These are phyloP conservation scores for Apiospora hydei DNA, from an alignment of 2,329 filamentous ascomycete species.

Conservation along the genomic window DNA sequence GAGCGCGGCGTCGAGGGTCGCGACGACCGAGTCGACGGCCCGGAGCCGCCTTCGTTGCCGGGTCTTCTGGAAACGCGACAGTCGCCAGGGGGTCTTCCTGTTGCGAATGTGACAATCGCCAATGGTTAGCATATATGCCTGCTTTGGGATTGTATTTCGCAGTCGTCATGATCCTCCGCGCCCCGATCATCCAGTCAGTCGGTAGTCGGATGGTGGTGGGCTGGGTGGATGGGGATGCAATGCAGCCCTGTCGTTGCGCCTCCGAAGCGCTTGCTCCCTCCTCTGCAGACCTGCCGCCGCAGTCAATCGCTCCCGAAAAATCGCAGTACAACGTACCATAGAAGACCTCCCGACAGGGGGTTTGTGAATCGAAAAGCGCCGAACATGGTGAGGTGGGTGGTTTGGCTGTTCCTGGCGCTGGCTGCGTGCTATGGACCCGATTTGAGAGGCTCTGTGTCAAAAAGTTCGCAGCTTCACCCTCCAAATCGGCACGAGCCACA, in stretches of 20 bases:
- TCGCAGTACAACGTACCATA: slow-evolving; percentile 66
- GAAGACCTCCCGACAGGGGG: slow-evolving; percentile 77
- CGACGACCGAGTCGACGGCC: slow-evolving; percentile 86
- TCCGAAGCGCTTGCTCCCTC: neutral
- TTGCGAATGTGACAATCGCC: slow-evolving; percentile 1
- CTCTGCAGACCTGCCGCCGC: neutral
- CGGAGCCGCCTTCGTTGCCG: slow-evolving; percentile 84
- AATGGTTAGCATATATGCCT: neutral
- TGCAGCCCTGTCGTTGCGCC: neutral
- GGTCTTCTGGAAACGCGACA: slow-evolving; percentile 89
- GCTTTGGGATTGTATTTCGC: neutral
- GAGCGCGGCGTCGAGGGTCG: slow-evolving; percentile 81
- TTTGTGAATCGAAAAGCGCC: slow-evolving; percentile 82
- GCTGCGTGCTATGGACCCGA: neutral
- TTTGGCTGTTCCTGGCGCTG: slow-evolving; percentile 25
- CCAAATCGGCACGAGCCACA: slow-evolving; percentile 28
- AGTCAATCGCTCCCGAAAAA: neutral
- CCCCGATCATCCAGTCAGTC: neutral
- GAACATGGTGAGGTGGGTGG: slow-evolving; percentile 68
- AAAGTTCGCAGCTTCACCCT: slow-evolving; percentile 24
- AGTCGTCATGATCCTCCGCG: neutral
- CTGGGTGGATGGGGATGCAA: slow-evolving; percentile 2
- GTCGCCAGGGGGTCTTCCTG: slow-evolving; percentile 95
- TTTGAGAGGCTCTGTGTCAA: slow-evolving; percentile 13
- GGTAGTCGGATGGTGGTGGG: neutral